Base-by-base conservation (phyloP, 2,329 filamentous ascomycete genomes). In the Zalaria obscura region DNA sequence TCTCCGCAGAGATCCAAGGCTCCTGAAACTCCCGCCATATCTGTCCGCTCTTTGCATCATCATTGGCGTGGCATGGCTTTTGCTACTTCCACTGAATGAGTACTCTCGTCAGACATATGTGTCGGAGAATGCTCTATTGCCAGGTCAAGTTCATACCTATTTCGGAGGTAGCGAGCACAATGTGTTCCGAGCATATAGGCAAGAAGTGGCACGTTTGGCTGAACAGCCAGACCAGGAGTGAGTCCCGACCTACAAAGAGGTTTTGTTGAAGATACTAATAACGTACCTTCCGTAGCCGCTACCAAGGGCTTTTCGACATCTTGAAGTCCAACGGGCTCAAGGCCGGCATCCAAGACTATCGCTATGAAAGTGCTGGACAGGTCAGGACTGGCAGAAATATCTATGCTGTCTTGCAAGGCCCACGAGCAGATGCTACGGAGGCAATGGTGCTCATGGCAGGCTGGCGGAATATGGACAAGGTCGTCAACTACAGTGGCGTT, bases 161-260 rank as follows among this genome's bases (percentile, higher is more conserved):
- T 98, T 98, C 58, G 80, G 84, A 5, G 91, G 91, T 11, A 94
- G 86, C 60, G 91, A 98, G 59, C 88, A 96, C 66, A 83, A 95
- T 61, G 76, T 96, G 49, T 88, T 96, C 56, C 75, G 87, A 37
- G 91, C 86, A 5, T 96, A 93, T 60, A 78, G 82, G 55, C 79
- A 85, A 55, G 91, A 96, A 64, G 70, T 94, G 39, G 76, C 83
- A 50, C 69, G 65, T 5, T 56, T 88, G 45, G 69, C 65, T 54
- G 55, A 66, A 46, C 53, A 56, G 51, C 44, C 59, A 10, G 44
- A 55, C 41, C 54, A 59, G 25, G 59, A 62, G 55, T 65, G 62
- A 36, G 57, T 52, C 28, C 39, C 41, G 25, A 44, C 36, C 40
- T 6, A 25, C 29, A 25, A 3, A 26, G 31, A 32, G n/a, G 7